Base-by-base conservation (phyloP, 2,329 filamentous ascomycete genomes). In the Paecilomyces fulvus region DNA sequence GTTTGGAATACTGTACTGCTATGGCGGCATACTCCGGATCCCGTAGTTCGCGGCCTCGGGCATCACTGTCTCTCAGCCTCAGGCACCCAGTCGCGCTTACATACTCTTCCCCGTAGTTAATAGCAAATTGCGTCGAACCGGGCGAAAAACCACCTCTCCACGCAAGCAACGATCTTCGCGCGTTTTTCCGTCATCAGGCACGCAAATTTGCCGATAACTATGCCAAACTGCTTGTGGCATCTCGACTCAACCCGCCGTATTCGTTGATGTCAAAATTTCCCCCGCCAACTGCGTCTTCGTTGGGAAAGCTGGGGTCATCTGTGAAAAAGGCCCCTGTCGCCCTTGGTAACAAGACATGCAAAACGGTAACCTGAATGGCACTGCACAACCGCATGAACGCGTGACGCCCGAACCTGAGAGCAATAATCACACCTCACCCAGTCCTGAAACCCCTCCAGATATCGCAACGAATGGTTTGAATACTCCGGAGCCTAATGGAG, bases 221-320 rank as follows among this genome's bases (percentile, higher is more conserved):
- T 73, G 70, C 73, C 71, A 77, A 73, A 75, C 68, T 72, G 69
- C 60, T 59, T 61, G 65, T 71, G 70, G 65, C 61, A 60, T 59
- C 56, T 70, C 52, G 55, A 64, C 61, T 65, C 63, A 59, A 60
- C 65, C 55, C 57, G 51, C 62, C 59, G 70, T 73, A 73, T 67
- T 64, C 61, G 67, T 71, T 76, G 73, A 76, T 74, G 70, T 64
- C 63, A 68, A 63, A 69, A 67, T 70, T 59, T 58, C 58, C 61
- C 59, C 59, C 58, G 67, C 63, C 66, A 55, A 71, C 67, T 59
- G 64, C 64, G 68, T 70, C 65, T 66, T 72, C 70, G 70, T 70
- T 71, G 70, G 69, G 72, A 75, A 73, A 75, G 69, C 72, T 72
- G 73, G 73, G 73, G 73, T 75, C 70, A 71, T 62, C 65, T 68